Base-by-base conservation (phyloP, 2,329 filamentous ascomycete species). In the Ophiocordyceps robertsii region DNA sequence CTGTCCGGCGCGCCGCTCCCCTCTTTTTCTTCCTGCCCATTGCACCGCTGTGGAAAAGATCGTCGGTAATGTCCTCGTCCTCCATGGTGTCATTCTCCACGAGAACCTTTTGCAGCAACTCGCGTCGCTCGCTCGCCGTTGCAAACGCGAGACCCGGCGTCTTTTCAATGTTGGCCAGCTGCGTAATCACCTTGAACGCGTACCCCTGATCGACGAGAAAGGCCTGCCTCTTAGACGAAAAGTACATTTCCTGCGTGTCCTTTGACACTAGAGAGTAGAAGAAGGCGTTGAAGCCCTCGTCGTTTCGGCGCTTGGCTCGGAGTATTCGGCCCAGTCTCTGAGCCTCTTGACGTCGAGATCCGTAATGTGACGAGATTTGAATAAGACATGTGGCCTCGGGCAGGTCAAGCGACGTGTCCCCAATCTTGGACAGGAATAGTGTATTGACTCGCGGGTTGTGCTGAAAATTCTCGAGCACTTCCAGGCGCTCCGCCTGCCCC, bases 201-300 rank as follows among this genome's bases (percentile, higher is more conserved):
- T 98, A 98, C 10, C 92, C 92, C 63, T 98, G 92, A 51, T 98
- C 92, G 19, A 98, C 89, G 1, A 98, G 71, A 67, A 98, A 98
- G 1, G 92, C 90, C 62, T 98, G 92, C 10, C 92, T 77, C 63
- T 95, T 96, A 4, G 88, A 89, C 0, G 90, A 95, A 61, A 95
- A 98, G 58, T 81, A 92, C 90, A 98, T 96, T 61, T 98, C 92
- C 47, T 89, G 82, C 0, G 92, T 98, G 58, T 98, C 92, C 60
- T 96, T 96, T 6, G 86, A 94, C 4, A 98, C 92, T 1, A 98
- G 74, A 0, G 87, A 94, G 65, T 98, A 98, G 68, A 98, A 98
- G 63, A 96, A 98, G 0, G 92, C 92, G 57, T 98, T 98, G 63
- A 98, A 98, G 8, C 92, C 92, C 60, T 96, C 92, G 53, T 98